Percentiles rank a stretch among this genome's conserved stretches.
Evolutionary conservation across 768 basidiomycete genomes (phyloP).

Genomic region (Suillus tomentosus): DNA sequence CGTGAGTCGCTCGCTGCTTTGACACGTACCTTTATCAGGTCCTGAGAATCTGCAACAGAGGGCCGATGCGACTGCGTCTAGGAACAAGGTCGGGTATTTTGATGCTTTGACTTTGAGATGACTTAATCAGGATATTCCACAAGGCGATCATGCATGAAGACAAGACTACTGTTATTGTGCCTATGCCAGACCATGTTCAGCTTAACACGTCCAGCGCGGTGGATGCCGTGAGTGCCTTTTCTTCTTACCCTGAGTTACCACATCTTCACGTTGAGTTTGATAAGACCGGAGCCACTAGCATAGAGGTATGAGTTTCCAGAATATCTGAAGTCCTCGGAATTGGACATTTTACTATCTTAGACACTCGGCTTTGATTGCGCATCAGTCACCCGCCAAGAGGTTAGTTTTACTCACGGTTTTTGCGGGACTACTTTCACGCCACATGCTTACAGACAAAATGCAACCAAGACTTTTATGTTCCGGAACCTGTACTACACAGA

Average conservation of each 20-base stretch:
- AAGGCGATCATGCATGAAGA: neutral
- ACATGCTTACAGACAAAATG: conserved; percentile 1
- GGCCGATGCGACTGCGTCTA: too few relatives aligned
- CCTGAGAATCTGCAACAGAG: neutral
- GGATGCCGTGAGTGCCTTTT: neutral
- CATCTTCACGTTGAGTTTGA: neutral
- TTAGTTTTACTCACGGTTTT: neutral
- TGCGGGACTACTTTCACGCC: neutral
- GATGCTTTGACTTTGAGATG: neutral
- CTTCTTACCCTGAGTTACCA: neutral
- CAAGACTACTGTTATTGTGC: neutral
- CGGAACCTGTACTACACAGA: neutral
- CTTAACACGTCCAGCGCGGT: neutral
- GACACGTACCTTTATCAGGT: neutral
- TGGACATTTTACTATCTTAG: neutral
- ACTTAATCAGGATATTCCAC: neutral
- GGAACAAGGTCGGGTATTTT: conserved; percentile 1
- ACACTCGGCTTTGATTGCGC: neutral
- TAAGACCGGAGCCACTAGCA: neutral
- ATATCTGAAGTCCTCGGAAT: neutral
- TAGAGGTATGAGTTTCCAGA: neutral
- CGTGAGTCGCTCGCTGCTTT: neutral
- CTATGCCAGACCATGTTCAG: neutral
- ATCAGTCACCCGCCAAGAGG: conserved; percentile 4
- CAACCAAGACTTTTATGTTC: neutral